phyloP scores from a whole-genome alignment of 2,329 filamentous ascomycete species.

The Talaromyces sp. region DNA sequence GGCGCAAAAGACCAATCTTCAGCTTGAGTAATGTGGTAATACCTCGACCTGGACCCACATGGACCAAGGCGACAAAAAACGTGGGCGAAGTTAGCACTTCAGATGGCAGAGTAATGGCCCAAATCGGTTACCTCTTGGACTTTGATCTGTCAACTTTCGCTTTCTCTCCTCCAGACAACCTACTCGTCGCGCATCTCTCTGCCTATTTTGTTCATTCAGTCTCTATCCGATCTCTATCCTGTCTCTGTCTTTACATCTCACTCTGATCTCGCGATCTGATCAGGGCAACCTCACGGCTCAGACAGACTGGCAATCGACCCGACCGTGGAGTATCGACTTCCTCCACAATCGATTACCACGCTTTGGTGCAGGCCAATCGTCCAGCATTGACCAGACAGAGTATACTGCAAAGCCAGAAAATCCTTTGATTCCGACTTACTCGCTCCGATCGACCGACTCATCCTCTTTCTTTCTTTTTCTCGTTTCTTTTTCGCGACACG shows the following conservation, averaged over 20 bases:
- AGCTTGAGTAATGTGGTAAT: background rate
- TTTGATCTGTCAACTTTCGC: background rate
- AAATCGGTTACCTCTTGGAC: slow-evolving; percentile 1
- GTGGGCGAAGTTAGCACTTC: slow-evolving; percentile 1
- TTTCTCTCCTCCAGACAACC: background rate
- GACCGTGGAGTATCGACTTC: background rate
- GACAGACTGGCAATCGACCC: background rate
- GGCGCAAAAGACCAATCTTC: background rate
- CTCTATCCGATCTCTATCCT: too few species aligned
- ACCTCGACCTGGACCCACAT: background rate
- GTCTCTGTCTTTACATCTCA: background rate
- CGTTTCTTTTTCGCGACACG: slow-evolving; percentile 1
- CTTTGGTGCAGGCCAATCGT: background rate
- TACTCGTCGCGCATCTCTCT: background rate
- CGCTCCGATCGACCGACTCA: background rate
- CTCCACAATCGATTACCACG: background rate
- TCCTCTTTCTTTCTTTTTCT: background rate
- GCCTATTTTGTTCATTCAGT: background rate
- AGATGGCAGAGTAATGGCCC: slow-evolving; percentile 16
- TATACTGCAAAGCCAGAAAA: background rate
- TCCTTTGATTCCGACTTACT: background rate
- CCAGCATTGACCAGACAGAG: too few species aligned
- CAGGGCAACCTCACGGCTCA: background rate
- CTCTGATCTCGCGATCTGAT: background rate
- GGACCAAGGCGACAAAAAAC: slow-evolving; percentile 9